Base-by-base conservation (phyloP, 1,284 basidiomycete genomes). In the Heterobasidion occidentale region DNA sequence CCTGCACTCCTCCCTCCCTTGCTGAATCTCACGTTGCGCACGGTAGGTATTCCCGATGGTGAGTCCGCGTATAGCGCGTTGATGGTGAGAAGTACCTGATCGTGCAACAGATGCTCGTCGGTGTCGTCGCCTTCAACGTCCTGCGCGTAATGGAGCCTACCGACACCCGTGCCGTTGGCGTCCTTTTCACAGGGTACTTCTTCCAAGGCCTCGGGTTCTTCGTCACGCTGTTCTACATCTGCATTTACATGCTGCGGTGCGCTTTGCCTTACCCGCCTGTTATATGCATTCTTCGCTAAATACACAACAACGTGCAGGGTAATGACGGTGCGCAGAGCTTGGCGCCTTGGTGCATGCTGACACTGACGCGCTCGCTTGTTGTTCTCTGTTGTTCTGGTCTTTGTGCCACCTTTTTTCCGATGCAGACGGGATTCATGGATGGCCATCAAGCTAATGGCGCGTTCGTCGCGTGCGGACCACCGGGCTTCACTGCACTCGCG, bases 161-260 rank as follows among this genome's bases (percentile, higher is more conserved):
- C 3, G 75, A 77, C 33, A 52, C 65, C 35, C 67, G 74, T 55
- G 65, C 71, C 1, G 56, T 78, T 36, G 76, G 77, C 34, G 70
- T 78, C 15, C 67, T 78, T 12, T 65, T 77, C 44, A 63, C 66
- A 7, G 76, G 74, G 9, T 78, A 78, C 66, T 74, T 76, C 66
- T 78, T 78, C 65, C 77, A 78, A 69, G 76, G 76, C 71, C 46
- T 55, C 27, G 76, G 77, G 8, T 77, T 76, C 67, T 77, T 78
- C 67, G 74, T 78, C 71, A 77, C 76, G 12, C 75, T 77, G 64
- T 75, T 77, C 62, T 78, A 78, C 59, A 73, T 78, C 51, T 75
- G 74, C 64, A 77, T 78, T 53, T 78, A 78, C 60, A 69, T 78
- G 57, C 74, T 75, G 59, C 72, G 74, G 73, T 74, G 47, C 20